Evolutionary conservation across 2,329 filamentous ascomycete species (phyloP).

Genomic region (Metarhizium guizhouense): DNA sequence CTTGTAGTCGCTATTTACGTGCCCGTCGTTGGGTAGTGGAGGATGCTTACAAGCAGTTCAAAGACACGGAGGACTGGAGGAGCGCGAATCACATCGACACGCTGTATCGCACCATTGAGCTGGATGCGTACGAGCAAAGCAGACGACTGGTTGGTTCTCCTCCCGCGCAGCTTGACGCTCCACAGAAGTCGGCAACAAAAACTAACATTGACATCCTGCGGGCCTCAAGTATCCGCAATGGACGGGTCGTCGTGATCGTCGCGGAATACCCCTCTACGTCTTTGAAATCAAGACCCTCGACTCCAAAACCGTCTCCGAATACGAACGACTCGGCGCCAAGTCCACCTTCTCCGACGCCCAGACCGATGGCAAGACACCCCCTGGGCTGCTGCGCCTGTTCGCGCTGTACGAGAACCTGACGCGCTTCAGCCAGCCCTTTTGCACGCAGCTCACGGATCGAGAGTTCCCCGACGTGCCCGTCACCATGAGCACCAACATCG

Average conservation of each 20-base stretch:
- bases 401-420: conserved; percentile 91
- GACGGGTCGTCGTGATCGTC: conserved; percentile 82
- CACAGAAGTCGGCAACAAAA: too few relatives aligned
- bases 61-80: conserved; percentile 82
- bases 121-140: conserved; percentile 75
- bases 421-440: conserved; percentile 77
- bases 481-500: conserved; percentile 88
- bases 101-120: conserved; percentile 79
- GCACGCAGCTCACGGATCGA: conserved; percentile 65
- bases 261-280: conserved; percentile 86
- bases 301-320: conserved; percentile 68
- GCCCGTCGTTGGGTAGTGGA: conserved; percentile 71
- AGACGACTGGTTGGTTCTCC: conserved; percentile 55
- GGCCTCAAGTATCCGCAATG: conserved; percentile 74
- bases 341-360: conserved; percentile 52
- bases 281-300: conserved; percentile 81
- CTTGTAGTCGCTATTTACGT: conserved; percentile 67
- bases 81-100: conserved; percentile 67
- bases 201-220: too few relatives aligned
- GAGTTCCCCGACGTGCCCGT: conserved; percentile 74
- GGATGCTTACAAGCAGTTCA: conserved; percentile 77
- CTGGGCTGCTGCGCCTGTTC: conserved; percentile 77
- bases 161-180: not conserved
- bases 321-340: conserved; percentile 58
- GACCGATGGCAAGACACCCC: conserved; percentile 55